A percentile compares a stretch with the other conserved stretches of the same genome.
Conservation (phyloP, 495 filamentous ascomycete genomes). For the Mytilinidion resinicola region DNA sequence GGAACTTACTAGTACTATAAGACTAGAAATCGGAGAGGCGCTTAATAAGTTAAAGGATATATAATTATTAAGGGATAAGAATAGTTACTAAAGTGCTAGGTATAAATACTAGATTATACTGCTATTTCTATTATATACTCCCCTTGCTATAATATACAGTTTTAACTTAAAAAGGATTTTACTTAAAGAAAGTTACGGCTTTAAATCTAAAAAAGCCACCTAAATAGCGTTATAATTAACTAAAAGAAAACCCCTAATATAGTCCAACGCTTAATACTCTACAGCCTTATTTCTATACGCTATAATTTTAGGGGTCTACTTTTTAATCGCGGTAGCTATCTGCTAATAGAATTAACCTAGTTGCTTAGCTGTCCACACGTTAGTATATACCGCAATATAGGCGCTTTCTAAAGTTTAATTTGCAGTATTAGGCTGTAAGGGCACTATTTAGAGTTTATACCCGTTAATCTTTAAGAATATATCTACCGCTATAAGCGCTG, state of each 20-base stretch:
- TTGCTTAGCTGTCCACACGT: slow-evolving; percentile 28
- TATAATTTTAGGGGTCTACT: not conserved
- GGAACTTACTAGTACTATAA: slow-evolving; percentile 8
- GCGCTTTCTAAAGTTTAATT: slow-evolving; percentile 22
- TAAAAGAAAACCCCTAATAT: not conserved
- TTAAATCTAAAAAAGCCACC: not conserved
- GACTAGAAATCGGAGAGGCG: slow-evolving; percentile 6
- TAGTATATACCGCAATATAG: slow-evolving; percentile 31
- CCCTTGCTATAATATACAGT: not conserved
- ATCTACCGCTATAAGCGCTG: slow-evolving; percentile 34
- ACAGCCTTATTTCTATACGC: not conserved
- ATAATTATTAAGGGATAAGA: not conserved
- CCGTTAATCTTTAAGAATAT: slow-evolving; percentile 39
- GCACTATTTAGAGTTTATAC: slow-evolving; percentile 25
- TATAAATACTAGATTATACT: not conserved
- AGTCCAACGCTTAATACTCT: not conserved
- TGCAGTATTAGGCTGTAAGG: slow-evolving; percentile 19
- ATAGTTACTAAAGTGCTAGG: not conserved
- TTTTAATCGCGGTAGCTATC: not conserved
- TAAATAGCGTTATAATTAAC: not conserved
- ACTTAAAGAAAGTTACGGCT: too few relatives aligned
- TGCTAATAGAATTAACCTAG: slow-evolving; percentile 30
- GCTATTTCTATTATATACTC: not conserved
- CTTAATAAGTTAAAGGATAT: slow-evolving; percentile 15
- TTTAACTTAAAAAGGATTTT: too few relatives aligned